Evolutionary conservation across 2,329 filamentous ascomycete species (phyloP).

Genomic region (Exophiala spinifera): DNA sequence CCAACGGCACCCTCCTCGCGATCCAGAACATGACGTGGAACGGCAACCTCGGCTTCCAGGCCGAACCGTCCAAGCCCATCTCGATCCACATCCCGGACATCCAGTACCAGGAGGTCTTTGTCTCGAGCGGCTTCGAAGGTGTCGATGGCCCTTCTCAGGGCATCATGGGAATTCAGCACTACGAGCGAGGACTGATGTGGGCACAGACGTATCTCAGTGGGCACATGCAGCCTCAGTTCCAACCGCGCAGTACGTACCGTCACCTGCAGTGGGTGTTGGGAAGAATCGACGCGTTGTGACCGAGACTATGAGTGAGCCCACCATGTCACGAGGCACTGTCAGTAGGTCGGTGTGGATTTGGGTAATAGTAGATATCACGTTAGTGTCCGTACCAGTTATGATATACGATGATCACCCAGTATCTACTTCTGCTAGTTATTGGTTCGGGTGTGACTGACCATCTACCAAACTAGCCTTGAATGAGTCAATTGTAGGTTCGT

Average conservation of each 20-base stretch:
- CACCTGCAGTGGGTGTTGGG: slow-evolving; percentile 39
- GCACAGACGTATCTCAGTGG: slow-evolving; percentile 36
- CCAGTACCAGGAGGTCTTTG: slow-evolving; percentile 19
- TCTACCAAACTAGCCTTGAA: too few relatives aligned
- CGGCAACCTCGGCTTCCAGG: slow-evolving; percentile 20
- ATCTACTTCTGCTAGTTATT: too few relatives aligned
- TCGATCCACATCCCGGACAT: slow-evolving; percentile 19
- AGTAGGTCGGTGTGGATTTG: too few relatives aligned
- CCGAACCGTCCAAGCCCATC: slow-evolving; percentile 16
- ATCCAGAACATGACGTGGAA: slow-evolving; percentile 28
- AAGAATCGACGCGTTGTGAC: slow-evolving; percentile 30
- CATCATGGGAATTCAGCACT: slow-evolving; percentile 36
- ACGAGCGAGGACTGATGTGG: slow-evolving; percentile 39
- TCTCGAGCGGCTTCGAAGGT: slow-evolving; percentile 10
- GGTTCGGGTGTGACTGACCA: too few relatives aligned
- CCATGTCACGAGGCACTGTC: too few relatives aligned
- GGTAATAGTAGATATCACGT: too few relatives aligned
- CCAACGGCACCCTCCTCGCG: slow-evolving; percentile 20
- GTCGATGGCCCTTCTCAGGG: slow-evolving; percentile 14
- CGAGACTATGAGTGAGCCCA: too few relatives aligned
- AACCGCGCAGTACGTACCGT: slow-evolving; percentile 34
- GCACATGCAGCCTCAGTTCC: slow-evolving; percentile 39
- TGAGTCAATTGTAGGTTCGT: too few relatives aligned
- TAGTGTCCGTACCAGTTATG: too few relatives aligned
- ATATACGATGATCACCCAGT: too few relatives aligned